phyloP scores from a whole-genome alignment of 495 filamentous ascomycete species.

The Xeromyces bisporus region DNA sequence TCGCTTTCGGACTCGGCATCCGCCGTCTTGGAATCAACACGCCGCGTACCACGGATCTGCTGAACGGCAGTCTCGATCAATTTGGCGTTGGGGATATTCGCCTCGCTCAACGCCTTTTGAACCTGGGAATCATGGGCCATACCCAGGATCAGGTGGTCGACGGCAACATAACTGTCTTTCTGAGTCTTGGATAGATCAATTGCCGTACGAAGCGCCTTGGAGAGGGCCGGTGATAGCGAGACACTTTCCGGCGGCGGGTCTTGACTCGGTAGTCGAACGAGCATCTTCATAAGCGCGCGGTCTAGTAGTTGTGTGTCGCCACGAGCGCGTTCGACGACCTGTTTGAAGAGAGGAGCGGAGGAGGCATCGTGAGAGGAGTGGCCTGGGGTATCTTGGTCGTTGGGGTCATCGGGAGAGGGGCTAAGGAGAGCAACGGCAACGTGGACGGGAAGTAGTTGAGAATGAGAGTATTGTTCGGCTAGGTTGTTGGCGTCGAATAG shows the following conservation, averaged over 20 bases:
- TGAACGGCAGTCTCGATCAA: slow-evolving; percentile 74
- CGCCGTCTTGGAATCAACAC: slow-evolving; percentile 89
- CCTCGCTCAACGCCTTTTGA: slow-evolving; percentile 56
- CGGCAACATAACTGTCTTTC: slow-evolving; percentile 83
- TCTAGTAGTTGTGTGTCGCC: slow-evolving; percentile 83
- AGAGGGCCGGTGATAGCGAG: slow-evolving; percentile 61
- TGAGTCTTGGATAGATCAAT: slow-evolving; percentile 89
- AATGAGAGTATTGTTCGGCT: slow-evolving; percentile 74
- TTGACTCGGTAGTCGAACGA: slow-evolving; percentile 84
- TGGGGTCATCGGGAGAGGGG: slow-evolving; percentile 57
- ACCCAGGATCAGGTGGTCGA: slow-evolving; percentile 81
- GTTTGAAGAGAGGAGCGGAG: slow-evolving; percentile 63
- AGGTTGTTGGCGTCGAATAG: slow-evolving; percentile 70
- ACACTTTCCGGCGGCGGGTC: slow-evolving; percentile 83
- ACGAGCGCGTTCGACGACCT: slow-evolving; percentile 85
- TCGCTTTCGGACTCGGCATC: slow-evolving; percentile 82
- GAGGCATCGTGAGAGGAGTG: slow-evolving; percentile 39
- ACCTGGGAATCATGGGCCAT: slow-evolving; percentile 63
- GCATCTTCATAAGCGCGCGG: slow-evolving; percentile 70
- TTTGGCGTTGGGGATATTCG: slow-evolving; percentile 83
- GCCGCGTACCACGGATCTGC: slow-evolving; percentile 74
- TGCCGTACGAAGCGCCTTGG: slow-evolving; percentile 63
- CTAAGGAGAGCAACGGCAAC: slow-evolving; percentile 79
- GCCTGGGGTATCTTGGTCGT: slow-evolving; percentile 49
- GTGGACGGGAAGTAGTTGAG: slow-evolving; percentile 77